Conservation (phyloP, 257 asterid genomes). For the Nicotiana sylvestris region DNA sequence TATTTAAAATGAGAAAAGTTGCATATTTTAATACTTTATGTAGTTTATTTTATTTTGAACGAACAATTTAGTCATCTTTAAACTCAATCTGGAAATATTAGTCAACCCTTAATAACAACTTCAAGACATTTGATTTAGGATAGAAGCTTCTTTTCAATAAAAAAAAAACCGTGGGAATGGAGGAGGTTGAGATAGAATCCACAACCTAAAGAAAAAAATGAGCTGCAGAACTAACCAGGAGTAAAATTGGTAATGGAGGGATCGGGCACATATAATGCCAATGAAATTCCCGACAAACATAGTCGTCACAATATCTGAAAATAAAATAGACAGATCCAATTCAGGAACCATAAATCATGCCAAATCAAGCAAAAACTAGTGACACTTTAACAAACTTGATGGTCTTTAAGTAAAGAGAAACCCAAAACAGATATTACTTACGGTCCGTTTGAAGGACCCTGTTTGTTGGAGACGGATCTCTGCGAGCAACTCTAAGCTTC, state of each 20-base stretch:
- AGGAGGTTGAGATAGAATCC: neutral
- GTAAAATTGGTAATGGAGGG: constrained; percentile 92
- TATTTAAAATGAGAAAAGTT: neutral
- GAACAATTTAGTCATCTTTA: neutral
- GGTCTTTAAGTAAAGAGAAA: neutral
- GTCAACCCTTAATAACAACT: neutral
- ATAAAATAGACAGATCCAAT: neutral
- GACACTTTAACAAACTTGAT: neutral
- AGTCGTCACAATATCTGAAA: constrained; percentile 67
- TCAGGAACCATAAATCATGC: constrained; percentile 5
- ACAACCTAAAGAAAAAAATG: neutral
- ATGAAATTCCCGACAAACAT: constrained; percentile 88
- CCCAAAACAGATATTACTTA: constrained; percentile 32
- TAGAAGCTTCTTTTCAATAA: no score
- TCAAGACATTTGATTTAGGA: neutral
- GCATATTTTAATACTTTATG: neutral
- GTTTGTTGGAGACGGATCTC: constrained; percentile 18
- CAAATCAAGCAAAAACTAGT: constrained; percentile 2
- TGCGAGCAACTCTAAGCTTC: constrained; percentile 34
- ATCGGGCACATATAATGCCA: constrained; percentile 84
- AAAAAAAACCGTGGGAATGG: no score
- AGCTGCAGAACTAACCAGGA: constrained; percentile 58
- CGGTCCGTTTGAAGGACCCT: constrained; percentile 60
- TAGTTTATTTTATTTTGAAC: neutral
- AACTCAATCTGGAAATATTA: neutral